Percentiles rank a stretch among this genome's conserved stretches.
phyloP scores from a whole-genome alignment of 176 grass and related monocot genomes.

The Oryza meridionalis region DNA sequence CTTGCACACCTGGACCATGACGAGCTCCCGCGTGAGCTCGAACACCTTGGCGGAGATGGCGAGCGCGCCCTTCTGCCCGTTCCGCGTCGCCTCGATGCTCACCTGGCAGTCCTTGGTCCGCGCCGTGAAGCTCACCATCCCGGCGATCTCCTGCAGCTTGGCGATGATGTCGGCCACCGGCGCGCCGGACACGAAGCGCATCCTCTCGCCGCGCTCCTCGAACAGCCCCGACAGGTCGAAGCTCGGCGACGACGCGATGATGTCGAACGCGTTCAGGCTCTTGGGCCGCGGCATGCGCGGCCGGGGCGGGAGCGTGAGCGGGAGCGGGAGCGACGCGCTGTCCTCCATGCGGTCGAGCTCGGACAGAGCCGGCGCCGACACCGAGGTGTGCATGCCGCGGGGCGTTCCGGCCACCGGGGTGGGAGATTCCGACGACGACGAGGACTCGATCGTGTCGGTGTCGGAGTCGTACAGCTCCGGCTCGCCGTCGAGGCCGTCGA shows the following conservation, averaged over 20 bases:
- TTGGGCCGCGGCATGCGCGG: constrained; percentile 39
- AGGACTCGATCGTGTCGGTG: constrained; percentile 13
- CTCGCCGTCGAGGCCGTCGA: constrained; percentile 35
- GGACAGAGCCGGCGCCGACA: constrained; percentile 50
- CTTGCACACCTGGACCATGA: constrained; percentile 66
- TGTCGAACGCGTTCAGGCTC: constrained; percentile 75
- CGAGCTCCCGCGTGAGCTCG: constrained; percentile 60
- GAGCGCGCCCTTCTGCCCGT: constrained; percentile 58
- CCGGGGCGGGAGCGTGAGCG: neutral
- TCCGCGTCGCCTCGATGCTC: constrained; percentile 48
- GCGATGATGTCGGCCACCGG: constrained; percentile 54
- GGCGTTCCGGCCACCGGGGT: neutral
- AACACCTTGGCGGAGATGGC: constrained; percentile 54
- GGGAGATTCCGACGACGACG: constrained; percentile 5
- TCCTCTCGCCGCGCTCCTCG: constrained; percentile 62
- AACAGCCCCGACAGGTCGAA: constrained; percentile 73
- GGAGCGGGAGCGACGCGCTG: neutral
- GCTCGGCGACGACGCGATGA: constrained; percentile 59
- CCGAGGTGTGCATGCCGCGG: constrained; percentile 34
- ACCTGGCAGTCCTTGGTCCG: constrained; percentile 58
- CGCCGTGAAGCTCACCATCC: constrained; percentile 48
- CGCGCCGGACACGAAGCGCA: constrained; percentile 48
- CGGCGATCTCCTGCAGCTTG: constrained; percentile 64
- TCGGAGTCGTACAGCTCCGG: neutral
- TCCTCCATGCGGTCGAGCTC: neutral